Percentiles rank a stretch among this genome's conserved stretches.
Evolutionary conservation across 495 filamentous ascomycete genomes (phyloP).

Genomic region (Bacidia gigantensis): DNA sequence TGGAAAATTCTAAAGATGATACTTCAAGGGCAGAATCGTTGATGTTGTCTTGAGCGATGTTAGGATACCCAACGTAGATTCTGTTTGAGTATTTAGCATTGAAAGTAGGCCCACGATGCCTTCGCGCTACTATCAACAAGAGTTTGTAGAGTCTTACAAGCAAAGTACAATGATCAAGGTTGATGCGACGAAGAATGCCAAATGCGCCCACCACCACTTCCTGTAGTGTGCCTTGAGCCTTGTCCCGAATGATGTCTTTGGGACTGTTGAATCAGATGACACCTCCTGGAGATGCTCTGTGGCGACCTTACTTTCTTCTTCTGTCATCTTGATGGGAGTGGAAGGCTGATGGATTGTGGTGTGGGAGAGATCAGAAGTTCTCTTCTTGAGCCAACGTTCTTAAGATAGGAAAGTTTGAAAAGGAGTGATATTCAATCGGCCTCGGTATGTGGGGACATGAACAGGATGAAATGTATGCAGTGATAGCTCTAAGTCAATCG

Average conservation of each 20-base stretch:
- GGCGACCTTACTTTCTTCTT: constrained; percentile 1
- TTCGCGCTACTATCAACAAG: neutral
- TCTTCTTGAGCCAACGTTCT: too few relatives aligned
- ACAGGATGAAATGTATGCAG: neutral
- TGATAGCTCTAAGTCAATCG: neutral
- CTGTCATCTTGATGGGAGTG: neutral
- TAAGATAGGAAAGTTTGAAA: too few relatives aligned
- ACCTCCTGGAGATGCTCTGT: constrained; percentile 8
- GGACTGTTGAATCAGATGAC: neutral
- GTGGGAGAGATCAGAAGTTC: too few relatives aligned
- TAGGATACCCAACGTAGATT: constrained; percentile 57
- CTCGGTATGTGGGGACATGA: neutral
- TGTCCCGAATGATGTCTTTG: constrained; percentile 25
- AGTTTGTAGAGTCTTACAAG: constrained; percentile 41
- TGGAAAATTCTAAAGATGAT: constrained; percentile 40
- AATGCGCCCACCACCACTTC: constrained; percentile 61
- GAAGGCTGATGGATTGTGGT: too few relatives aligned
- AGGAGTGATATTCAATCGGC: too few relatives aligned
- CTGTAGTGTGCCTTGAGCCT: constrained; percentile 34
- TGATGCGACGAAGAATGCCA: constrained; percentile 42
- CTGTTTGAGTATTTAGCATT: constrained; percentile 28
- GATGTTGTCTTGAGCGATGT: constrained; percentile 55
- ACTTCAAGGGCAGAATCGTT: constrained; percentile 49
- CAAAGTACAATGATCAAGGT: constrained; percentile 48
- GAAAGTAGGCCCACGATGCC: neutral